Conservation (phyloP, 192 early-diverging fungal species). For the Mortierella claussenii region DNA sequence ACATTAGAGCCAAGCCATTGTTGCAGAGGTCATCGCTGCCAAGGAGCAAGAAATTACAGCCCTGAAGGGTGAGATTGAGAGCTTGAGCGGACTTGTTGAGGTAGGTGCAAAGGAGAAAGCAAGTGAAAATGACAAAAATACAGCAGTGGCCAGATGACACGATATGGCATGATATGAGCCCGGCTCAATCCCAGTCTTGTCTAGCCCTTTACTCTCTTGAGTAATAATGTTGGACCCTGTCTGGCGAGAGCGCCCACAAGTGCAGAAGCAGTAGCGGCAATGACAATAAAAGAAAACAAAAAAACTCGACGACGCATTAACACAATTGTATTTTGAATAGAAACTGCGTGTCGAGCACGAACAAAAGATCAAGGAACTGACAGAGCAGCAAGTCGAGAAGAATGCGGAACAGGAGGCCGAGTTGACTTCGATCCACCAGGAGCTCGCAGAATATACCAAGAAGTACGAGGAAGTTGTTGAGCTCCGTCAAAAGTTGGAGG, state of each 20-base stretch:
- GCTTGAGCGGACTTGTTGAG: conserved; percentile 48
- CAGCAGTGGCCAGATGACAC: too few species aligned
- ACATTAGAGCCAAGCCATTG: conserved; percentile 41
- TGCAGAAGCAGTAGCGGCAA: too few species aligned
- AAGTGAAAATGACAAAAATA: neutral
- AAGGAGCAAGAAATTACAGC: conserved; percentile 44
- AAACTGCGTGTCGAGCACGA: conserved; percentile 50
- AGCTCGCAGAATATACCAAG: conserved; percentile 39
- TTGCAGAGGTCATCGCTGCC: conserved; percentile 43
- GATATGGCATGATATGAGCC: too few species aligned
- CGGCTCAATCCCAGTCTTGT: too few species aligned
- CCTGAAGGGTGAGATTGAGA: conserved; percentile 43
- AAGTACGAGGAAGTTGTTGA: conserved; percentile 34
- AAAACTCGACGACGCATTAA: too few species aligned
- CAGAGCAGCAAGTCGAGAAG: conserved; percentile 24
- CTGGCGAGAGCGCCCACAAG: too few species aligned
- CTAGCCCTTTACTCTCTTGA: too few species aligned
- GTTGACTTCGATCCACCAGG: conserved; percentile 34
- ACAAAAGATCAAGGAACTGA: conserved; percentile 44
- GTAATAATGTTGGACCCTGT: too few species aligned
- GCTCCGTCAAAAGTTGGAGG: conserved; percentile 33
- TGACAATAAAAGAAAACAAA: too few species aligned
- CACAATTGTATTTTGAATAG: too few species aligned
- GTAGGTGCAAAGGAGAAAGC: conserved; percentile 17
- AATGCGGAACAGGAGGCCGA: conserved; percentile 41